phyloP scores from a whole-genome alignment of 495 filamentous ascomycete genomes.

The Lophiotrema nucula region DNA sequence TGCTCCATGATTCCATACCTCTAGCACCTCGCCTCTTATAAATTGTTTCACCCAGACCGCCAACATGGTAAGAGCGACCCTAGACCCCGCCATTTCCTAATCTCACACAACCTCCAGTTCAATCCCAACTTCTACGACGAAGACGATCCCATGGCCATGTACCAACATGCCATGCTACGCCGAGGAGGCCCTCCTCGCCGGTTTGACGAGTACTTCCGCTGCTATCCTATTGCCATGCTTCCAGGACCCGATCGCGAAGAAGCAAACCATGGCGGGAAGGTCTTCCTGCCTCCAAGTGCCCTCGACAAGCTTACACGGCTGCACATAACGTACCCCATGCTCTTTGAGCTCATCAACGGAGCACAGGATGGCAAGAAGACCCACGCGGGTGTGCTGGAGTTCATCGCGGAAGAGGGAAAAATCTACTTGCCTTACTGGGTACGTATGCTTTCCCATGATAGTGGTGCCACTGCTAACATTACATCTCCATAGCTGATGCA shows the following conservation, averaged over 20 bases:
- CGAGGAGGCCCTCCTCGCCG: conserved; percentile 53
- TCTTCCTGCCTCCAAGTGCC: conserved; percentile 90
- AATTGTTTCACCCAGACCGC: no score
- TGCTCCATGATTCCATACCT: no score
- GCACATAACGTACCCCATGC: conserved; percentile 97
- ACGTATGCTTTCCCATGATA: conserved; percentile 42
- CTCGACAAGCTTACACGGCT: conserved; percentile 91
- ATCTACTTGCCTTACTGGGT: conserved; percentile 97
- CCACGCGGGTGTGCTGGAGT: conserved; percentile 94
- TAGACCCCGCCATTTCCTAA: neutral
- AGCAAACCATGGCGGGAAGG: conserved; percentile 95
- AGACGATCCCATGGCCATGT: conserved; percentile 44
- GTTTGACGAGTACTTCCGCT: conserved; percentile 97
- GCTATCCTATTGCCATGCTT: conserved; percentile 91
- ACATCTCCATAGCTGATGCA: conserved; percentile 74
- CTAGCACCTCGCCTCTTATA: no score
- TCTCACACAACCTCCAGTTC: conserved; percentile 42
- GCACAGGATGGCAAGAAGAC: conserved; percentile 66
- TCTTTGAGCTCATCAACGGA: conserved; percentile 92
- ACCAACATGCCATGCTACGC: conserved; percentile 41
- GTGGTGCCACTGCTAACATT: conserved; percentile 5
- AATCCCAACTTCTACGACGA: conserved; percentile 47
- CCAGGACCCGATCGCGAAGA: conserved; percentile 87
- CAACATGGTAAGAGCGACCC: conserved; percentile 21
- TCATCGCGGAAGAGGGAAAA: conserved; percentile 94